Conservation (phyloP, 805 yeast genomes). For the Yamadazyma endophytica region DNA sequence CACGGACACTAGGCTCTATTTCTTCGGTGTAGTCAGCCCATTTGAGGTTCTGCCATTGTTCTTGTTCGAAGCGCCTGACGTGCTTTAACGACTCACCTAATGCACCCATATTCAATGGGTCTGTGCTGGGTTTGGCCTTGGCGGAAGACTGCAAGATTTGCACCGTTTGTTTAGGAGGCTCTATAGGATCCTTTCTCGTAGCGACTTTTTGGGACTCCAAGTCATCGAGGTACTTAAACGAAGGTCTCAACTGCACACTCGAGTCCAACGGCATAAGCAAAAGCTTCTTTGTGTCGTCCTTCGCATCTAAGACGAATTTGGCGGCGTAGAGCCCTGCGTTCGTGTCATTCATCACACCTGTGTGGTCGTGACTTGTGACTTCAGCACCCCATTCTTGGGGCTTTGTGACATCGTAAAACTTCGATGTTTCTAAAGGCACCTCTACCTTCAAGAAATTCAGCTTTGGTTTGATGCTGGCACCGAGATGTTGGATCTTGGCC, state of each 20-base stretch:
- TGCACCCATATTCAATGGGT: constrained; percentile 17
- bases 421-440: constrained; percentile 64
- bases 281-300: constrained; percentile 33
- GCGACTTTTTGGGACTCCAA: constrained; percentile 41
- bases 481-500: constrained; percentile 21
- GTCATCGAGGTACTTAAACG: constrained; percentile 74
- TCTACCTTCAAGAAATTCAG: constrained; percentile 70
- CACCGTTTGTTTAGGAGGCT: constrained; percentile 18
- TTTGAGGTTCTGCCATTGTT: constrained; percentile 30
- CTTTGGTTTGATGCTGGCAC: constrained; percentile 54
- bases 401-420: constrained; percentile 63
- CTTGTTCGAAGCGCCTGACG: constrained; percentile 38
- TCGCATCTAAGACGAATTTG: constrained; percentile 17
- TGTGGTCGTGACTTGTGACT: constrained; percentile 56
- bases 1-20: constrained; percentile 1
- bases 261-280: constrained; percentile 63
- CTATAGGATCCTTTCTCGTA: constrained; percentile 33
- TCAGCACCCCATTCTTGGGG: constrained; percentile 61
- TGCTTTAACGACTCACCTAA: constrained; percentile 38
- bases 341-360: constrained; percentile 61
- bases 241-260: constrained; percentile 76
- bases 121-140: constrained; percentile 13
- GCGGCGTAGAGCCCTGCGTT: constrained; percentile 45
- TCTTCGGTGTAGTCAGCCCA: constrained; percentile 17
- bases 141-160: constrained; percentile 41